Percentiles rank a stretch among this genome's conserved stretches.
These are phyloP conservation scores for Aegilops sharonensis DNA, from an alignment of 176 grass and related monocot genomes.

Conservation along the genomic window DNA sequence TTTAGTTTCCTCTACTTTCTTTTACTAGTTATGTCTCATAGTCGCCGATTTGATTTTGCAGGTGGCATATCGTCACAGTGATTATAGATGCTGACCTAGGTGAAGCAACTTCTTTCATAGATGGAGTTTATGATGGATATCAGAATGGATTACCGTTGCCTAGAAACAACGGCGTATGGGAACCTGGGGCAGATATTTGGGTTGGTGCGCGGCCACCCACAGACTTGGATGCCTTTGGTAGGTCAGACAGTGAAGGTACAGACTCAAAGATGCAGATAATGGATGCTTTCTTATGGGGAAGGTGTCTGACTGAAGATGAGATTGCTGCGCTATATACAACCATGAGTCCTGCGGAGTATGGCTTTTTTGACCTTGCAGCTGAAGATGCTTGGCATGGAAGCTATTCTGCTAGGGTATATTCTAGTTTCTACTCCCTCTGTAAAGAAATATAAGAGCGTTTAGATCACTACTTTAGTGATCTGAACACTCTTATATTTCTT, in stretches of 20 bases:
- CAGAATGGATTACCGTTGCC: slow-evolving; percentile 82
- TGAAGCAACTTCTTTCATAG: slow-evolving; percentile 94
- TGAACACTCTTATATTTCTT: no score
- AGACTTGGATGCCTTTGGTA: slow-evolving; percentile 97
- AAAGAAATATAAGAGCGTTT: no score
- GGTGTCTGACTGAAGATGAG: slow-evolving; percentile 93
- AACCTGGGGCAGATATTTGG: slow-evolving; percentile 85
- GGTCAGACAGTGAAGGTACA: slow-evolving; percentile 91
- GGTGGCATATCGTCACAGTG: slow-evolving; percentile 98
- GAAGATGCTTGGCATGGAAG: slow-evolving; percentile 83
- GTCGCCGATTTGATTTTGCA: slow-evolving; percentile 40
- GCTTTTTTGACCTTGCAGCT: slow-evolving; percentile 60
- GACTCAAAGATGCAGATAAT: slow-evolving; percentile 99
- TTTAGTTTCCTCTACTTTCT: neutral
- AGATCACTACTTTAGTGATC: no score
- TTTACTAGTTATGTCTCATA: slow-evolving; percentile 24
- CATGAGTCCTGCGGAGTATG: slow-evolving; percentile 68
- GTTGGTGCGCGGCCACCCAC: slow-evolving; percentile 80
- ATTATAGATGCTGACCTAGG: slow-evolving; percentile 93
- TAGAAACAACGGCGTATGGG: slow-evolving; percentile 67
- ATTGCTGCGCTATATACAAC: slow-evolving; percentile 68
- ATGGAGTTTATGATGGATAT: slow-evolving; percentile 88
- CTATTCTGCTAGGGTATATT: slow-evolving; percentile 85
- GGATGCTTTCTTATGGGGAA: slow-evolving; percentile 98
- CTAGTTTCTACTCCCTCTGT: neutral